Conservation (phyloP, 1,284 basidiomycete genomes). For the Puccinia horiana region DNA sequence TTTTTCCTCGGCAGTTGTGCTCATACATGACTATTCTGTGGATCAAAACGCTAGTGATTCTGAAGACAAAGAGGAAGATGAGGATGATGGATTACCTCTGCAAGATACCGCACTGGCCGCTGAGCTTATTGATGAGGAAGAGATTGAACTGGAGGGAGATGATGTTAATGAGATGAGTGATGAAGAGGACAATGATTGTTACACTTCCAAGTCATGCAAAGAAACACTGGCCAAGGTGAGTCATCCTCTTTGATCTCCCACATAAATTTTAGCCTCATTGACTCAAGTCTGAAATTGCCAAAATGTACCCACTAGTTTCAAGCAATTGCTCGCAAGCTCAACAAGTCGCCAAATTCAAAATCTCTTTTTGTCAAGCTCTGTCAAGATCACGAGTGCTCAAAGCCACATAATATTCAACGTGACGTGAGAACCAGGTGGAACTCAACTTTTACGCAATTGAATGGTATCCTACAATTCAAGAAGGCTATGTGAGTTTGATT, state of each 20-base stretch:
- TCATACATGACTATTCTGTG: background rate
- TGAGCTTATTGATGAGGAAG: background rate
- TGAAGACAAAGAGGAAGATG: background rate
- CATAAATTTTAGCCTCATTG: background rate
- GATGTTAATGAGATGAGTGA: conserved; percentile 4
- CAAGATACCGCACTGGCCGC: background rate
- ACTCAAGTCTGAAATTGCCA: background rate
- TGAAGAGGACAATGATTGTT: background rate
- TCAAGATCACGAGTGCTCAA: background rate
- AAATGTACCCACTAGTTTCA: background rate
- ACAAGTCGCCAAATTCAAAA: conserved; percentile 21
- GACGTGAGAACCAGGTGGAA: conserved; percentile 8
- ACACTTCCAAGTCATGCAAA: conserved; percentile 2
- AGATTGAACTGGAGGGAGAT: background rate
- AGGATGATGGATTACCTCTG: background rate
- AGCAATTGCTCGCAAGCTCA: background rate
- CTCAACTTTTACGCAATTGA: background rate
- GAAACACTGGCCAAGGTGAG: background rate
- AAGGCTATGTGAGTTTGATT: background rate
- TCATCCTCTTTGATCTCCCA: background rate
- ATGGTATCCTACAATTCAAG: background rate
- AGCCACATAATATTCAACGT: conserved; percentile 1
- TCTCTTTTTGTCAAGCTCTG: background rate
- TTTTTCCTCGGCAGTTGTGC: background rate
- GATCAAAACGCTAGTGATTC: background rate